These are phyloP conservation scores for Cyclotella kingstonii DNA, from an alignment of 108 stramenopile genomes.

Conservation along the genomic window DNA sequence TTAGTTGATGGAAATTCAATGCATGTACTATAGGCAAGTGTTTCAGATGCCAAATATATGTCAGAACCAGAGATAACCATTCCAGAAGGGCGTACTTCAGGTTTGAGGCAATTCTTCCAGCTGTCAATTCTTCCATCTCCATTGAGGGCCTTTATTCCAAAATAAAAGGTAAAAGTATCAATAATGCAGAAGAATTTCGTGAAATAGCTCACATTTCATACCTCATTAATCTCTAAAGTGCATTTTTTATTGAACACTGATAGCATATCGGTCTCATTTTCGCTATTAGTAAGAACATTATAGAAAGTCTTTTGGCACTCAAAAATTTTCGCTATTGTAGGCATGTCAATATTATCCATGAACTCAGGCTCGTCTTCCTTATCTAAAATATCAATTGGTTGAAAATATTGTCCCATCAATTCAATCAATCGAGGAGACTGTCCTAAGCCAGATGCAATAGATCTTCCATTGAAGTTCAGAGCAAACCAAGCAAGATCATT, in stretches of 20 bases:
- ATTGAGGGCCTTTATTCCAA: conserved; percentile 16
- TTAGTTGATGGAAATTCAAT: conserved; percentile 68
- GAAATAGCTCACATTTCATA: background rate
- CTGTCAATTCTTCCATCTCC: conserved; percentile 71
- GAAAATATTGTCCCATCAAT: conserved; percentile 66
- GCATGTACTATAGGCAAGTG: conserved; percentile 63
- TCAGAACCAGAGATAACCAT: conserved; percentile 72
- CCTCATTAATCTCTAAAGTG: conserved; percentile 51
- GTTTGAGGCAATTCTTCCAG: conserved; percentile 65
- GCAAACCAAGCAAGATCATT: conserved; percentile 74
- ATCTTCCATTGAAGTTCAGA: conserved; percentile 66
- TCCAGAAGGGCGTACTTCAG: conserved; percentile 64
- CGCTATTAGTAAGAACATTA: conserved; percentile 52
- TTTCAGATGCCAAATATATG: conserved; percentile 50
- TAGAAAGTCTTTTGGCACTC: conserved; percentile 54
- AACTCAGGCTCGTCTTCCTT: conserved; percentile 33
- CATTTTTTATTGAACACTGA: conserved; percentile 10
- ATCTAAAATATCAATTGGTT: conserved; percentile 62
- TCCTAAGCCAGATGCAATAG: conserved; percentile 69
- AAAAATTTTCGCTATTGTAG: conserved; percentile 22
- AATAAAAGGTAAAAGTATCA: background rate
- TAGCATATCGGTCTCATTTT: conserved; percentile 21
- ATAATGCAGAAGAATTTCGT: background rate
- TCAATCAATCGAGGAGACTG: conserved; percentile 57
- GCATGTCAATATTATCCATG: conserved; percentile 4